phyloP scores from a whole-genome alignment of 768 basidiomycete species.

The Rhizopogon vinicolor region DNA sequence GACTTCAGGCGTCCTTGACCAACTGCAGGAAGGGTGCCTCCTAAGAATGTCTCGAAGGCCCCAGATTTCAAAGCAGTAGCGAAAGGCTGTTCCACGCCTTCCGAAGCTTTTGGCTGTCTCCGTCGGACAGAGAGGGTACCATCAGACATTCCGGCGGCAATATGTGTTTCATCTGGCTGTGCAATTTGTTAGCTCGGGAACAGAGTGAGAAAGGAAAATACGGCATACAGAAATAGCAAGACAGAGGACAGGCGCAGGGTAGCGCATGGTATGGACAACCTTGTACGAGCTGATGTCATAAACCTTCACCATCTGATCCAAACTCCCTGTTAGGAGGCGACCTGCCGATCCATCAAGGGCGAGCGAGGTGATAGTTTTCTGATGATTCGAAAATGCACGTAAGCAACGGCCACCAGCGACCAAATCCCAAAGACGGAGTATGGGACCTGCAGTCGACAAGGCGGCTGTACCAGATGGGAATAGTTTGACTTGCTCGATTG shows the following conservation, averaged over 20 bases:
- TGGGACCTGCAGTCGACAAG: conserved; percentile 85
- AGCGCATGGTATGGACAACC: conserved; percentile 98
- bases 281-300: conserved; percentile 93
- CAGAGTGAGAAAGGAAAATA: not conserved
- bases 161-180: conserved; percentile 94
- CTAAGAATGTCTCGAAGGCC: conserved; percentile 65
- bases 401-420: conserved; percentile 87
- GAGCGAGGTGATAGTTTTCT: conserved; percentile 92
- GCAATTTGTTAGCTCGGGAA: conserved; percentile 5
- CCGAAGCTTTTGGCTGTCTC: conserved; percentile 72
- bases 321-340: conserved; percentile 81
- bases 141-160: conserved; percentile 96
- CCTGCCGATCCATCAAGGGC: conserved; percentile 73
- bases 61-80: conserved; percentile 43
- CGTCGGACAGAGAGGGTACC: conserved; percentile 96
- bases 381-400: conserved; percentile 92
- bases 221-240: conserved; percentile 83
- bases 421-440: conserved; percentile 93
- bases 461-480: conserved; percentile 87
- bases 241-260: conserved; percentile 88
- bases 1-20: conserved; percentile 51
- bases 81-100: conserved; percentile 35
- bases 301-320: conserved; percentile 98
- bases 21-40: conserved; percentile 46
- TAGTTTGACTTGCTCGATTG: conserved; percentile 91